Percentiles rank a stretch among this genome's conserved stretches.
Evolutionary conservation across 1,284 basidiomycete genomes (phyloP).

Genomic region (Entoloma clypeatum): DNA sequence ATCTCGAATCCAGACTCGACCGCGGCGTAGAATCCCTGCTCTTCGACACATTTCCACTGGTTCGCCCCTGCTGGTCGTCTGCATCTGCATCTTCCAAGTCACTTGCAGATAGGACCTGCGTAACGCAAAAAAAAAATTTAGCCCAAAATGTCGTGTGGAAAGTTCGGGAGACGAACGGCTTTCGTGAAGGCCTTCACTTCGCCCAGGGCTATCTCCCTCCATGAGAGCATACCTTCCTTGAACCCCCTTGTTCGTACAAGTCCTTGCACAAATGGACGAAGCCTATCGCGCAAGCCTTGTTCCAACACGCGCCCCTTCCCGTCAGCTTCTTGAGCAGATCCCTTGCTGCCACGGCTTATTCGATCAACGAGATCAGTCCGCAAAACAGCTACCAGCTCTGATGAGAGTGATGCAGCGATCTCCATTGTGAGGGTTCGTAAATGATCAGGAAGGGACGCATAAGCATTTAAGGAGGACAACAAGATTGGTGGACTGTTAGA

Average conservation of each 20-base stretch:
- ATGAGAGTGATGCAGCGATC: conserved; percentile 75
- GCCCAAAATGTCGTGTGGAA: conserved; percentile 3
- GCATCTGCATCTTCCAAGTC: conserved; percentile 42
- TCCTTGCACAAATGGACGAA: conserved; percentile 72
- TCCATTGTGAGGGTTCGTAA: conserved; percentile 63
- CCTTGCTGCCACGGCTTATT: conserved; percentile 37
- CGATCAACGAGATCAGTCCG: conserved; percentile 62
- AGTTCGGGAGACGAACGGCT: conserved; percentile 29
- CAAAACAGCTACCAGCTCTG: conserved; percentile 72
- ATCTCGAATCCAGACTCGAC: conserved; percentile 3
- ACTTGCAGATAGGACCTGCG: conserved; percentile 54
- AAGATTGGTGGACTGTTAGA: conserved; percentile 34
- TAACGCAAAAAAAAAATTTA: conserved; percentile 1
- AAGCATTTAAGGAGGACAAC: conserved; percentile 67
- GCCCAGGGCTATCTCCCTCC: conserved; percentile 72
- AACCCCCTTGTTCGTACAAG: conserved; percentile 74
- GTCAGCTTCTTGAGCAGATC: conserved; percentile 12
- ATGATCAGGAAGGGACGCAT: conserved; percentile 66
- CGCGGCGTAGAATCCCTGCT: neutral
- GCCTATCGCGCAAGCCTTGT: conserved; percentile 49
- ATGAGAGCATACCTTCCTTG: conserved; percentile 66
- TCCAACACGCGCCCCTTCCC: conserved; percentile 13
- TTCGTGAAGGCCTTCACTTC: conserved; percentile 64
- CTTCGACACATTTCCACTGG: neutral
- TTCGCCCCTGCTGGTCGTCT: neutral